Percentiles rank a stretch among this genome's conserved stretches.
Evolutionary conservation across 1,284 basidiomycete genomes (phyloP).

Genomic region (Tilletia walkeri): DNA sequence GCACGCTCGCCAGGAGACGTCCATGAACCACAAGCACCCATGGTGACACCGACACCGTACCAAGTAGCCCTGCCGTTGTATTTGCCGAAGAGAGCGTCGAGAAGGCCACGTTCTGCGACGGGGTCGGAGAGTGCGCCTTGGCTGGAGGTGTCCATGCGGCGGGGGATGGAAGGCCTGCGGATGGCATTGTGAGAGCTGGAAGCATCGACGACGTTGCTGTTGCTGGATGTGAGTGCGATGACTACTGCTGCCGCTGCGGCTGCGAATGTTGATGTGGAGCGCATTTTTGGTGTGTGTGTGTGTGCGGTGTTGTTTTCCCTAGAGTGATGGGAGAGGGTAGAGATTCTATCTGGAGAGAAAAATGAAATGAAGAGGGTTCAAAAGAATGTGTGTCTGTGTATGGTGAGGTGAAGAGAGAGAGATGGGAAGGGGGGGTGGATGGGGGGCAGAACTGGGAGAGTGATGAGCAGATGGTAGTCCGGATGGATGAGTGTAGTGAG

Average conservation of each 20-base stretch:
- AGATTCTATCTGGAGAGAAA: too few relatives aligned
- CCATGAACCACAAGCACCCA: conserved; percentile 10
- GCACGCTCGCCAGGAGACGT: not conserved
- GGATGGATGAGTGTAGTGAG: too few relatives aligned
- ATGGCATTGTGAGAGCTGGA: conserved; percentile 16
- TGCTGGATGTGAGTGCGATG: not conserved
- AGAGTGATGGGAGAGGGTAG: too few relatives aligned
- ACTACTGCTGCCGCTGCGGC: not conserved
- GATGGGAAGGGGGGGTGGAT: too few relatives aligned
- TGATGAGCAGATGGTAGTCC: too few relatives aligned
- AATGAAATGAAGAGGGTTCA: too few relatives aligned
- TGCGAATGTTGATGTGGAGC: too few relatives aligned
- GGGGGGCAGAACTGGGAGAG: too few relatives aligned
- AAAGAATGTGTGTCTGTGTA: too few relatives aligned
- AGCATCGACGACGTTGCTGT: not conserved
- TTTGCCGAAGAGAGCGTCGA: conserved; percentile 7
- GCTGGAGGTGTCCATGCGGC: not conserved
- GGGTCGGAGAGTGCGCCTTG: conserved; percentile 4
- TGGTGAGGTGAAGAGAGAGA: too few relatives aligned
- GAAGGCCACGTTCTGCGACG: conserved; percentile 11
- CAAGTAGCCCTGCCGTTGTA: not conserved
- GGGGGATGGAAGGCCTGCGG: conserved; percentile 4
- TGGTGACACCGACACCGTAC: conserved; percentile 17
- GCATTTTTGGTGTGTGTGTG: too few relatives aligned
- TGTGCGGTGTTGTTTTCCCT: too few relatives aligned